phyloP scores from a whole-genome alignment of 805 yeast species.

The Candida mattraensis region DNA sequence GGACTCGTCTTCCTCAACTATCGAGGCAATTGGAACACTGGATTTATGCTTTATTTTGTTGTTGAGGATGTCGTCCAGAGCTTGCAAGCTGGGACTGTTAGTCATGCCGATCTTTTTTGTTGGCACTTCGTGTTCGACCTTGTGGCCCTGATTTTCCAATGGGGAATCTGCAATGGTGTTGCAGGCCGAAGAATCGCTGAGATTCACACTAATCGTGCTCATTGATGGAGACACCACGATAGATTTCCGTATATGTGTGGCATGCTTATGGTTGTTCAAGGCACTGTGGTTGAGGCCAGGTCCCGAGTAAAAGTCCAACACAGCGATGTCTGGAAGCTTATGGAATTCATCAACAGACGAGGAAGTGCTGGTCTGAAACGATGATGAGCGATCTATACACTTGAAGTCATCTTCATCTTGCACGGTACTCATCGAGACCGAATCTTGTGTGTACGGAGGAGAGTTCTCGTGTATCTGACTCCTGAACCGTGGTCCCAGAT shows the following conservation, averaged over 20 bases:
- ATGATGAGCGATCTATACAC: conserved; percentile 34
- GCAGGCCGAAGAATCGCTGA: neutral
- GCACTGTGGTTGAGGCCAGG: conserved; percentile 28
- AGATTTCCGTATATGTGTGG: conserved; percentile 32
- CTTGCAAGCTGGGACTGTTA: conserved; percentile 38
- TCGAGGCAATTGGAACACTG: conserved; percentile 10
- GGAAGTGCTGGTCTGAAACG: conserved; percentile 38
- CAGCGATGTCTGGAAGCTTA: conserved; percentile 17
- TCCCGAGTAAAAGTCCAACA: conserved; percentile 28
- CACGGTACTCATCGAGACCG: conserved; percentile 33
- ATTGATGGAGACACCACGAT: conserved; percentile 35
- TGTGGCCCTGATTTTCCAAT: too few relatives aligned
- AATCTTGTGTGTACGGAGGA: conserved; percentile 29
- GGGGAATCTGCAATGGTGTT: neutral
- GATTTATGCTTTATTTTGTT: conserved; percentile 21
- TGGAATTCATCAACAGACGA: conserved; percentile 23
- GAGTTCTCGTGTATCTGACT: conserved; percentile 13
- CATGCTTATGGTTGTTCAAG: conserved; percentile 26
- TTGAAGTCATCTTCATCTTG: conserved; percentile 37
- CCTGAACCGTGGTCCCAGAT: conserved; percentile 6
- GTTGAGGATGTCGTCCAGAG: conserved; percentile 33
- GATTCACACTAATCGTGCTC: conserved; percentile 21
- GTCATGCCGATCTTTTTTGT: conserved; percentile 32
- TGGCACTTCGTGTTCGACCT: too few relatives aligned
- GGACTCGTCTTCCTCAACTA: conserved; percentile 17